Conservation (phyloP, 257 asterid species). For the Lavandula angustifolia region DNA sequence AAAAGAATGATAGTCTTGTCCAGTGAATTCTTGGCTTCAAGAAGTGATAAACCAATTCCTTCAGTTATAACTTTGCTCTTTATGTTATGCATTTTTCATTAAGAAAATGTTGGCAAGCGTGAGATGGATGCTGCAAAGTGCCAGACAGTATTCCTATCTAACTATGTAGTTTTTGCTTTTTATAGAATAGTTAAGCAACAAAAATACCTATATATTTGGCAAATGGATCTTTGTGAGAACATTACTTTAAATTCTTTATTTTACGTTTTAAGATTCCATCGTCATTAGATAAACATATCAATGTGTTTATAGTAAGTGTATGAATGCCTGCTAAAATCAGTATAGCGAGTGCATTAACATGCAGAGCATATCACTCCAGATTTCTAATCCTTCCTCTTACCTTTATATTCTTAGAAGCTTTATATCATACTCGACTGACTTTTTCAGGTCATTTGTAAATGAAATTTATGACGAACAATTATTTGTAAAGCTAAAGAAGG, state of each 20-base stretch:
- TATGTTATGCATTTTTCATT: slow-evolving; percentile 30
- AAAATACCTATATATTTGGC: slow-evolving; percentile 1
- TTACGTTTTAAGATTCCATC: background rate
- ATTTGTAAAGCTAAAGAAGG: slow-evolving; percentile 83
- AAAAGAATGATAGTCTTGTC: background rate
- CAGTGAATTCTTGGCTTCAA: no score
- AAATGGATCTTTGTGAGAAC: slow-evolving; percentile 11
- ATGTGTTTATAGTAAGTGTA: no score
- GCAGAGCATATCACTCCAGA: background rate
- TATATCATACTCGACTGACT: slow-evolving; percentile 15
- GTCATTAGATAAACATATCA: background rate
- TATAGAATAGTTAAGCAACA: slow-evolving; percentile 1
- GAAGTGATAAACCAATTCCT: no score
- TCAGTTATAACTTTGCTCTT: slow-evolving; percentile 8
- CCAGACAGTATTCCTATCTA: slow-evolving; percentile 86
- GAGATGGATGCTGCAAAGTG: slow-evolving; percentile 92
- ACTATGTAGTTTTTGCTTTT: slow-evolving; percentile 50
- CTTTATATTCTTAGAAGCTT: slow-evolving; percentile 20
- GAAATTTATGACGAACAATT: slow-evolving; percentile 92
- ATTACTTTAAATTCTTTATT: background rate
- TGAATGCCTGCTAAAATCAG: slow-evolving; percentile 3
- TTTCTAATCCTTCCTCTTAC: background rate
- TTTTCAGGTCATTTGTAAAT: slow-evolving; percentile 77
- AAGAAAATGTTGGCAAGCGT: slow-evolving; percentile 69
- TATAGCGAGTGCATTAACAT: no score